Conservation (phyloP, 129 eudicot genomes). For the Centrapalus pauciflorus region DNA sequence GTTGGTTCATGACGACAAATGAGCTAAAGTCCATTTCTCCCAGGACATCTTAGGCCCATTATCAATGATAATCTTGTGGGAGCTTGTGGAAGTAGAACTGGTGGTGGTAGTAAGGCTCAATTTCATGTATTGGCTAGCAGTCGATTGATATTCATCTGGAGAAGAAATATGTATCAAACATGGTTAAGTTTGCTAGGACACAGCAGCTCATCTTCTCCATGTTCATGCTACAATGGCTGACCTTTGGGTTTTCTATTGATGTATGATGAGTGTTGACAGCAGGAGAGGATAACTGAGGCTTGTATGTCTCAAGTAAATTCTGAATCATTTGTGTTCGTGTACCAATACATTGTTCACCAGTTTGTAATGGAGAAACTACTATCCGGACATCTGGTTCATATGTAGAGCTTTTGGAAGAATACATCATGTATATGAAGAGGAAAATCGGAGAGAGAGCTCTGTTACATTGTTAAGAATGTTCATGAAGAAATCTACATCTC, state of each 20-base stretch:
- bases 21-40: too few relatives aligned
- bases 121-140: not conserved
- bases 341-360: not conserved
- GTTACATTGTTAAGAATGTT: slow-evolving; percentile 5
- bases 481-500: slow-evolving; percentile 8
- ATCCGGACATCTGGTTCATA: not conserved
- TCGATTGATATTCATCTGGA: not conserved
- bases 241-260: not conserved
- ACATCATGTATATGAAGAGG: slow-evolving; percentile 9
- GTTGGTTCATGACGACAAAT: not conserved
- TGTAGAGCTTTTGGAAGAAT: slow-evolving; percentile 5
- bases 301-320: too few relatives aligned
- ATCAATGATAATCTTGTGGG: not conserved
- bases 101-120: not conserved
- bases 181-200: not conserved
- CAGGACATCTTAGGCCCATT: not conserved
- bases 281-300: not conserved
- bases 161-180: not conserved
- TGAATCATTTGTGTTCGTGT: not conserved
- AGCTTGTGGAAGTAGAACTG: not conserved
- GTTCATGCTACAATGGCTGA: not conserved
- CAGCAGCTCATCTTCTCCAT: not conserved
- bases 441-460: not conserved
- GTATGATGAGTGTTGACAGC: not conserved
- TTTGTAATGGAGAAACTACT: slow-evolving; percentile 14